Conservation (phyloP, 1,284 basidiomycete species). For the Boletellus deceptivus region DNA sequence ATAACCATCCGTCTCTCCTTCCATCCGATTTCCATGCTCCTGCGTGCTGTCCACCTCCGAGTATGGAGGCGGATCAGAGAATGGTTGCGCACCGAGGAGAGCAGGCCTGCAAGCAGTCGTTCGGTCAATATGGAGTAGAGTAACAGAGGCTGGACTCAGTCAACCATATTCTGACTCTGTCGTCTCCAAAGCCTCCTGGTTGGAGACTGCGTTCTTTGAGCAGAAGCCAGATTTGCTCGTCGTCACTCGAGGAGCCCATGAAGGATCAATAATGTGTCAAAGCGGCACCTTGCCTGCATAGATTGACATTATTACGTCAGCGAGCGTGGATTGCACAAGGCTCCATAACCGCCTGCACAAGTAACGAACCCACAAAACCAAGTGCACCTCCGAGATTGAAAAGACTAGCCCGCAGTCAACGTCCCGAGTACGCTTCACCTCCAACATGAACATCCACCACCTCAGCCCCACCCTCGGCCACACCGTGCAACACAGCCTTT, state of each 20-base stretch:
- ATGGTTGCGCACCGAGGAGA: slow-evolving; percentile 21
- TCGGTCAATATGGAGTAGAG: slow-evolving; percentile 9
- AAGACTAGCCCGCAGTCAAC: no score
- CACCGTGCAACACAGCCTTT: slow-evolving; percentile 24
- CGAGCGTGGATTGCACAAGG: not conserved
- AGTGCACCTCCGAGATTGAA: no score
- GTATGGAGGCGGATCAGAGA: slow-evolving; percentile 27
- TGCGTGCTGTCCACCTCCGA: slow-evolving; percentile 24
- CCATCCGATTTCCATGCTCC: slow-evolving; percentile 5
- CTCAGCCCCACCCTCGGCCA: slow-evolving; percentile 4
- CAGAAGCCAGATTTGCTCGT: slow-evolving; percentile 46
- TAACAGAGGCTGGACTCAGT: slow-evolving; percentile 19
- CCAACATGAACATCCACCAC: slow-evolving; percentile 19
- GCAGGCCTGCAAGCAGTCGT: slow-evolving; percentile 21
- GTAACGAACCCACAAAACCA: no score
- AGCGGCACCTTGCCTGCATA: not conserved
- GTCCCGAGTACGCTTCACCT: slow-evolving; percentile 2
- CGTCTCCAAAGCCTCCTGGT: slow-evolving; percentile 62
- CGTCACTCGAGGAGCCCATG: slow-evolving; percentile 26
- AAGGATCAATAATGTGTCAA: slow-evolving; percentile 12
- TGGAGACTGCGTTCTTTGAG: slow-evolving; percentile 50
- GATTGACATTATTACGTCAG: slow-evolving; percentile 22
- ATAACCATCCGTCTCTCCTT: slow-evolving; percentile 7
- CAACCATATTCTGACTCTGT: slow-evolving; percentile 58
- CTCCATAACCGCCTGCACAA: no score